Percentiles rank a stretch among this genome's conserved stretches.
Evolutionary conservation across 805 yeast species (phyloP).

Genomic region (Clavispora vitiphila): DNA sequence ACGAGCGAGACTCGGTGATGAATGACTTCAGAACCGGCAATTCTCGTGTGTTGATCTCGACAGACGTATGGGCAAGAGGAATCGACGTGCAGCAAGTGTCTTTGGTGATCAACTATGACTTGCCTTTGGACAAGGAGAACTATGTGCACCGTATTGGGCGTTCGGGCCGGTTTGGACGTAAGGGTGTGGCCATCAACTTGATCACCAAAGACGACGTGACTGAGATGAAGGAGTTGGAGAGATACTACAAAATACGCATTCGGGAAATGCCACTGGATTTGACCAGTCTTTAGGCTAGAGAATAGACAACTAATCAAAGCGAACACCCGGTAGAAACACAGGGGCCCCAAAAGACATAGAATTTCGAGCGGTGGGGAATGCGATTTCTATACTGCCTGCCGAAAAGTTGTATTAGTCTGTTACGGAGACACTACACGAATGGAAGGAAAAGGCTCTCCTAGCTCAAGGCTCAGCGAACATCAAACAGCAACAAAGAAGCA

Average conservation of each 20-base stretch:
- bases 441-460: no score
- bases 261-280: slow-evolving; percentile 59
- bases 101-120: slow-evolving; percentile 89
- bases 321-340: no score
- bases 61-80: slow-evolving; percentile 98
- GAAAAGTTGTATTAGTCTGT: no score
- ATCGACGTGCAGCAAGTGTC: slow-evolving; percentile 98
- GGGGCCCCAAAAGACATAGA: no score
- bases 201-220: slow-evolving; percentile 75
- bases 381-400: no score
- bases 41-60: slow-evolving; percentile 89
- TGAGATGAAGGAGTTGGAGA: slow-evolving; percentile 69
- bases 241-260: slow-evolving; percentile 68
- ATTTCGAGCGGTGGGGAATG: no score
- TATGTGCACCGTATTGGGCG: slow-evolving; percentile 97
- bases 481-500: no score
- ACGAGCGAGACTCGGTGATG: slow-evolving; percentile 93
- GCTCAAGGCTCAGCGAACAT: no score
- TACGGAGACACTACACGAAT: no score
- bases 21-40: slow-evolving; percentile 91
- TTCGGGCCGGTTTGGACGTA: slow-evolving; percentile 97
- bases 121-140: slow-evolving; percentile 90
- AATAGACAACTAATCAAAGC: neutral
- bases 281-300: neutral
- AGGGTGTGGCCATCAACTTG: slow-evolving; percentile 96